These are phyloP conservation scores for Panicum virgatum DNA, from an alignment of 202 grass and related monocot genomes.

Conservation along the genomic window DNA sequence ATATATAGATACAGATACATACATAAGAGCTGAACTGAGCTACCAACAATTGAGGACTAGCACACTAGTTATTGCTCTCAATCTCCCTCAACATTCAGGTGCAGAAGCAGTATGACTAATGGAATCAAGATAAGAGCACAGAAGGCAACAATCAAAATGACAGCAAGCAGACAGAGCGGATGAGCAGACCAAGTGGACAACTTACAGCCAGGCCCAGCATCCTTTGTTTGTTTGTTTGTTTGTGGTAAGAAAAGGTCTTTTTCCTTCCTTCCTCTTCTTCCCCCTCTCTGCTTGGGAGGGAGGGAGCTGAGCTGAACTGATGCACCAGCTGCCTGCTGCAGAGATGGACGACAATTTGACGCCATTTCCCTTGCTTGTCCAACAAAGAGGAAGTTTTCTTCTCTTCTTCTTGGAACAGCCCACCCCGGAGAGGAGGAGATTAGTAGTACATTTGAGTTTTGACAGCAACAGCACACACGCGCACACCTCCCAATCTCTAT, in stretches of 20 bases:
- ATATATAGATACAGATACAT: neutral
- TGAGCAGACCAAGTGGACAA: slow-evolving; percentile 22
- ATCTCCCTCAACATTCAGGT: slow-evolving; percentile 27
- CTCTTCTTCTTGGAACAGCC: neutral
- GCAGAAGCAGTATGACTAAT: neutral
- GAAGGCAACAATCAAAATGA: neutral
- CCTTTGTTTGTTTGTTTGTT: slow-evolving; percentile 20
- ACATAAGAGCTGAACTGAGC: neutral
- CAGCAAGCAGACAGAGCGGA: slow-evolving; percentile 21
- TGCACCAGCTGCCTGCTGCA: neutral
- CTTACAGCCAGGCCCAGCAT: slow-evolving; percentile 29
- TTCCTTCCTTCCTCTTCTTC: neutral
- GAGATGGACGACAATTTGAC: neutral
- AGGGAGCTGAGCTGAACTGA: neutral
- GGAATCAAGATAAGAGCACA: slow-evolving; percentile 38
- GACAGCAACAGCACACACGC: neutral
- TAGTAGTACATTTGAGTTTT: too few relatives aligned
- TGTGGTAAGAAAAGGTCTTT: neutral
- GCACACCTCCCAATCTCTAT: neutral
- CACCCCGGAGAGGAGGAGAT: neutral
- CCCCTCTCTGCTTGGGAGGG: neutral
- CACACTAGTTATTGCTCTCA: slow-evolving; percentile 20
- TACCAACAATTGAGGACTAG: slow-evolving; percentile 14
- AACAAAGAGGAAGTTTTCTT: neutral
- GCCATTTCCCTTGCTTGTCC: neutral